Base-by-base conservation (phyloP, 495 filamentous ascomycete genomes). In the Talaromyces adpressus region DNA sequence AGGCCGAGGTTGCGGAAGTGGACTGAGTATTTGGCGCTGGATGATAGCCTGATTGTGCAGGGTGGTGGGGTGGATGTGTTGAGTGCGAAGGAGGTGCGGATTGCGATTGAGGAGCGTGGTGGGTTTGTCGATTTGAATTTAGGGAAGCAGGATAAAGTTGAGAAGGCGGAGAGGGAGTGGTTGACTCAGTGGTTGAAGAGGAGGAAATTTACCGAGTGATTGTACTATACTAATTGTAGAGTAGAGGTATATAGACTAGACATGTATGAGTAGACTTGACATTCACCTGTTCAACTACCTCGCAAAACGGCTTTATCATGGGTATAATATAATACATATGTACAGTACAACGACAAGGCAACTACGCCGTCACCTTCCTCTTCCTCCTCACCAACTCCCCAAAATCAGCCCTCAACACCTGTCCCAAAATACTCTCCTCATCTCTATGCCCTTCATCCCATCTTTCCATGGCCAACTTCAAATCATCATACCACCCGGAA, bases 1-100 rank as follows among this genome's bases (percentile, higher is more conserved):
- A 70, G 77, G 23, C 68, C 74, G 57, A 72, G 76, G 2, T 65
- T 89, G 58, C 61, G 59, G 39, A 71, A 70, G 62, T 71, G 78
- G 67, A 64, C 82, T 36, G 70, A 78, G 56, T 88, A 88, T 68
- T 63, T 90, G 68, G 72, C 70, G 9, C 62, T 79, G 59, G 88
- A 90, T 77, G 87, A 91, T 75, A 56, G 41, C 30, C 71, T 88
- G 69, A 84, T 90, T 58, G 62, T 69, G 61, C 70, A 69, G 25
- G 73, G 77, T 66, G 84, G 83, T 3, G 83, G 84, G 9, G 80
- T 83, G 2, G 57, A 68, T 45, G 75, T 70, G 16, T 73, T 92
- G 73, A 75, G 72, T 57, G 69, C 63, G 0, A 73, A 74, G 32
- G 89, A 92, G 72, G 71, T 88, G 20, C 71, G 73, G 61, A 73